These are phyloP conservation scores for Exophiala dermatitidis DNA, from an alignment of 2,329 filamentous ascomycete species.

Conservation along the genomic window DNA sequence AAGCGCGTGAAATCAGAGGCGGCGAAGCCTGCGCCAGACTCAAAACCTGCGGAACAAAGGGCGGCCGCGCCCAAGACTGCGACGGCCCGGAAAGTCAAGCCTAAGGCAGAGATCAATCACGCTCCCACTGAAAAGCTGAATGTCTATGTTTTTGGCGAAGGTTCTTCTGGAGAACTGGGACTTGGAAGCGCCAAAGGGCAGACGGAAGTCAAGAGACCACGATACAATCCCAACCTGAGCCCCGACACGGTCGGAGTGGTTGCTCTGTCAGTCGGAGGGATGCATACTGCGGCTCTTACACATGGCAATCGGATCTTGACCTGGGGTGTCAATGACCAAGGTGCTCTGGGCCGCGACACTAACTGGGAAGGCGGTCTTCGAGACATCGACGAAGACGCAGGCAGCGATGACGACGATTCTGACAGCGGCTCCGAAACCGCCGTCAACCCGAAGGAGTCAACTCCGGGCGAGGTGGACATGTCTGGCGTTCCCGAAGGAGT, in stretches of 20 bases:
- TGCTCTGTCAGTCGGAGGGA: constrained; percentile 58
- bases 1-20: constrained; percentile 14
- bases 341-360: constrained; percentile 68
- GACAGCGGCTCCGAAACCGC: constrained; percentile 47
- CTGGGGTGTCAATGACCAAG: constrained; percentile 84
- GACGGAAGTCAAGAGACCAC: constrained; percentile 65
- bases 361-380: constrained; percentile 40
- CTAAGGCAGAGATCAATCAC: constrained; percentile 51
- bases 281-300: constrained; percentile 70
- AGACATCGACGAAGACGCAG: constrained; percentile 31
- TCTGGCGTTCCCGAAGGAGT: constrained; percentile 53
- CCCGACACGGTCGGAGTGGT: constrained; percentile 46
- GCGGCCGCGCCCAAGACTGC: constrained; percentile 10
- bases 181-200: constrained; percentile 57
- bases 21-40: neutral
- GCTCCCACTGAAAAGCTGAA: constrained; percentile 56
- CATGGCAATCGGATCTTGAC: constrained; percentile 71
- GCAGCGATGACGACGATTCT: constrained; percentile 35
- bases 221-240: constrained; percentile 56
- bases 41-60: constrained; percentile 5
- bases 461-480: constrained; percentile 52
- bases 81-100: constrained; percentile 13
- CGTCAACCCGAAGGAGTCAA: constrained; percentile 66
- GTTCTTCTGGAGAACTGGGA: constrained; percentile 67
- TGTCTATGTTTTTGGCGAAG: constrained; percentile 73